Percentiles rank a stretch among this genome's conserved stretches.
Conservation (phyloP, 345 rosid genomes). For the Pistacia atlantica region DNA sequence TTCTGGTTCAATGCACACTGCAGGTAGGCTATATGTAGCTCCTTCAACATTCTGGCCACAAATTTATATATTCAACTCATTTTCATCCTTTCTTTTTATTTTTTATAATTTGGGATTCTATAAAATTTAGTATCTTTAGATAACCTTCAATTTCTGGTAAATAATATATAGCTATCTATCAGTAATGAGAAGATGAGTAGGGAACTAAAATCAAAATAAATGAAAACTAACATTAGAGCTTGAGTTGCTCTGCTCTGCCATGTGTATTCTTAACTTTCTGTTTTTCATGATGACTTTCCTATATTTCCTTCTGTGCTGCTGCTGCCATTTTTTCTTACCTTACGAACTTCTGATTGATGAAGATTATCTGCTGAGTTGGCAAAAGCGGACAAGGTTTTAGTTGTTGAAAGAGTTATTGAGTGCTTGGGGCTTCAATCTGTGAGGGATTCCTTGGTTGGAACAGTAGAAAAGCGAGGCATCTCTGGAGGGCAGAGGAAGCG, state of each 20-base stretch:
- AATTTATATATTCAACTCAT: neutral
- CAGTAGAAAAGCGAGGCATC: slow-evolving; percentile 91
- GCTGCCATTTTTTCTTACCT: slow-evolving; percentile 4
- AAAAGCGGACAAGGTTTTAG: slow-evolving; percentile 77
- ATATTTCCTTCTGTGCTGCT: slow-evolving; percentile 8
- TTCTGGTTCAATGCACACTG: slow-evolving; percentile 96
- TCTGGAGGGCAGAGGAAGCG: slow-evolving; percentile 98
- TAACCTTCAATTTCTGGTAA: neutral
- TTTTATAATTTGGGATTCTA: neutral
- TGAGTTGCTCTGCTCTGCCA: slow-evolving; percentile 9
- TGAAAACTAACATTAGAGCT: neutral
- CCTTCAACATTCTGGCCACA: slow-evolving; percentile 1
- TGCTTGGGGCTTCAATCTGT: slow-evolving; percentile 86
- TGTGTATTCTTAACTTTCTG: neutral
- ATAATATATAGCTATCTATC: neutral
- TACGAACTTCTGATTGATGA: slow-evolving; percentile 18
- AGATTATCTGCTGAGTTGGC: slow-evolving; percentile 69
- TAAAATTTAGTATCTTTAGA: slow-evolving; percentile 1
- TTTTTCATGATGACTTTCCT: slow-evolving; percentile 5
- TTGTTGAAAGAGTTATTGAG: slow-evolving; percentile 89
- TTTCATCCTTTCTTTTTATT: neutral
- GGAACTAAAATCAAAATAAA: slow-evolving; percentile 1
- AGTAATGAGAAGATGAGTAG: neutral
- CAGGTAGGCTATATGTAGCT: slow-evolving; percentile 41
- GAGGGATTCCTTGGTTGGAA: slow-evolving; percentile 85